Evolutionary conservation across 495 filamentous ascomycete genomes (phyloP).

Genomic region (Hypoxylon rickii): DNA sequence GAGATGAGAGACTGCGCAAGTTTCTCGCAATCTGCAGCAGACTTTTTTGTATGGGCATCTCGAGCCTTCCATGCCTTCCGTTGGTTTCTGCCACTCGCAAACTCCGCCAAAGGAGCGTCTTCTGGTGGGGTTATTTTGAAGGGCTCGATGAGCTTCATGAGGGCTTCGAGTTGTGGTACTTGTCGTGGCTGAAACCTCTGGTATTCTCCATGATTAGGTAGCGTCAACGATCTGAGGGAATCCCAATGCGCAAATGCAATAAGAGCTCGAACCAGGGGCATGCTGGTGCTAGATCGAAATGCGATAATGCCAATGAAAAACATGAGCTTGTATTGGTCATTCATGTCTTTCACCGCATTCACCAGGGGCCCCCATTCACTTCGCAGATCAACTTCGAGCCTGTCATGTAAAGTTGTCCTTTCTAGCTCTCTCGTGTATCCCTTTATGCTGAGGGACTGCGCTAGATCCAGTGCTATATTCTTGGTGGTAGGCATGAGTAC

Average conservation of each 20-base stretch:
- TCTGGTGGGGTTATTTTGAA: conserved; percentile 21
- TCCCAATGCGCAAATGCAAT: conserved; percentile 40
- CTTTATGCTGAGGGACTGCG: conserved; percentile 37
- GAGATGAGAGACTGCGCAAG: conserved; percentile 37
- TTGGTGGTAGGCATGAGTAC: conserved; percentile 31
- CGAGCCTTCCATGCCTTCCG: conserved; percentile 27
- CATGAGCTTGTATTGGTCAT: conserved; percentile 19
- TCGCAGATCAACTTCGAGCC: conserved; percentile 38
- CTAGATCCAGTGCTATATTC: conserved; percentile 36
- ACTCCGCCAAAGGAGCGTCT: conserved; percentile 25
- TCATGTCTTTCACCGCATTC: conserved; percentile 27
- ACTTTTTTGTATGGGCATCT: conserved; percentile 28
- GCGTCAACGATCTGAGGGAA: conserved; percentile 26
- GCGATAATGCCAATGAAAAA: conserved; percentile 33
- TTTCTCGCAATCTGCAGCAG: conserved; percentile 32
- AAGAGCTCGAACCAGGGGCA: conserved; percentile 33
- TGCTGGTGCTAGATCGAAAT: conserved; percentile 37
- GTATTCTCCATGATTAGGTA: conserved; percentile 35
- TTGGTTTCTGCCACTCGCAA: conserved; percentile 28
- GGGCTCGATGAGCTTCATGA: conserved; percentile 28
- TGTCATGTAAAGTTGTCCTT: conserved; percentile 40
- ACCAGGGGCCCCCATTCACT: conserved; percentile 44
- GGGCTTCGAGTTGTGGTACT: conserved; percentile 39
- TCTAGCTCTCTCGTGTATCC: conserved; percentile 38
- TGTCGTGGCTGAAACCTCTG: conserved; percentile 34